These are phyloP conservation scores for Crithidia fasciculata DNA, from an alignment of 208 protist genomes.

Conservation along the genomic window DNA sequence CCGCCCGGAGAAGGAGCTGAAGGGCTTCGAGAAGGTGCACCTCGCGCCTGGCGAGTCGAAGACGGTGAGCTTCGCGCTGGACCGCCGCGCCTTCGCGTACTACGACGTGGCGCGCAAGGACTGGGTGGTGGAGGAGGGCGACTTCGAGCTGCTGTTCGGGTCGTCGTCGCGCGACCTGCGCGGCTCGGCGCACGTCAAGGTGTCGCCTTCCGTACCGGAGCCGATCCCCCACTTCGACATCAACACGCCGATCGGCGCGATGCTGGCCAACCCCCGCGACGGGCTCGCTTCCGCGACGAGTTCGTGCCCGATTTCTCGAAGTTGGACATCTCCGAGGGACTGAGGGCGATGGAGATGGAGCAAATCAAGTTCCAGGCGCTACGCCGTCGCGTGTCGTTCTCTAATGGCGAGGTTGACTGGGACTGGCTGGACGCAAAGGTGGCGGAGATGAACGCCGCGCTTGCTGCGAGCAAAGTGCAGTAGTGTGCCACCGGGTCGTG, in stretches of 20 bases:
- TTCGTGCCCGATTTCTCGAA: too few species aligned
- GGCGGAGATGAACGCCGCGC: constrained; percentile 5
- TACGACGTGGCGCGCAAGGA: constrained; percentile 15
- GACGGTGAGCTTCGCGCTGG: constrained; percentile 8
- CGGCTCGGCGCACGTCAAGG: constrained; percentile 1
- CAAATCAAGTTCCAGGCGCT: constrained; percentile 11
- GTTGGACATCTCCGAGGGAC: background rate
- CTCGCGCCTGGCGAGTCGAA: constrained; percentile 5
- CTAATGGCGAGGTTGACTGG: constrained; percentile 3
- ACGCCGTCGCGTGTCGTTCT: constrained; percentile 3
- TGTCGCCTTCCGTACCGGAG: background rate
- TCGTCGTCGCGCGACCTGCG: constrained; percentile 10
- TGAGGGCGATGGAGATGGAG: constrained; percentile 11
- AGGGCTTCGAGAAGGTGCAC: constrained; percentile 16
- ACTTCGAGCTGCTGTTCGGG: constrained; percentile 14
- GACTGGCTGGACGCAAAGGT: constrained; percentile 13
- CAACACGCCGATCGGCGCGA: background rate
- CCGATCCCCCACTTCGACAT: constrained; percentile 2
- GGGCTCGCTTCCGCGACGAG: too few species aligned
- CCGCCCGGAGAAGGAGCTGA: constrained; percentile 12
- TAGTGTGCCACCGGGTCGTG: background rate
- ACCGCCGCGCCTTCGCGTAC: constrained; percentile 14
- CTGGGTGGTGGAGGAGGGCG: constrained; percentile 11
- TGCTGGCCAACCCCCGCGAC: background rate
- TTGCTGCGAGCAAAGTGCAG: constrained; percentile 1